Percentiles rank a stretch among this genome's conserved stretches.
Evolutionary conservation across 768 basidiomycete species (phyloP).

Genomic region (Lentinula edodes): DNA sequence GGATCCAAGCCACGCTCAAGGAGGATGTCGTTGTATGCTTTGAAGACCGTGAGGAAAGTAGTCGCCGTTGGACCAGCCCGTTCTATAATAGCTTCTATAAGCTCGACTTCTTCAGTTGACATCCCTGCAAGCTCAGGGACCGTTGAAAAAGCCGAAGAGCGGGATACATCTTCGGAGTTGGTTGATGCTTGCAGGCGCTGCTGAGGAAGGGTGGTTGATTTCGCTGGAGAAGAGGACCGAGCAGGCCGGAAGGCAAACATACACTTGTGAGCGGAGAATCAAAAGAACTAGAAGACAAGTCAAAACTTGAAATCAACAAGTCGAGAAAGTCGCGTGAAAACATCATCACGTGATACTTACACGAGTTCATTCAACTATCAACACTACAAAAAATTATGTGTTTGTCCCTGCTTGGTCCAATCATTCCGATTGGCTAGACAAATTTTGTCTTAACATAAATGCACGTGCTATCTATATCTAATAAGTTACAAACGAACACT

Average conservation of each 20-base stretch:
- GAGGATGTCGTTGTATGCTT: conserved; percentile 78
- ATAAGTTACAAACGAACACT: too few relatives aligned
- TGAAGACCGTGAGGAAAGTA: conserved; percentile 77
- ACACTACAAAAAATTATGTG: too few relatives aligned
- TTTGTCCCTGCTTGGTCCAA: too few relatives aligned
- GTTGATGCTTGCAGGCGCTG: conserved; percentile 11
- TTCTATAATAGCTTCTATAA: conserved; percentile 70
- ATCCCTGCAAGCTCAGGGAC: conserved; percentile 47
- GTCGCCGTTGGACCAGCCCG: conserved; percentile 65
- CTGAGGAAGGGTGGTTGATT: conserved; percentile 17
- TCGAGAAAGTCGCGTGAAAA: not conserved
- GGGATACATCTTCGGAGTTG: conserved; percentile 30
- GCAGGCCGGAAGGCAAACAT: conserved; percentile 45
- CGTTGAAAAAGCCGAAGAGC: conserved; percentile 32
- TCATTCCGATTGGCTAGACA: too few relatives aligned
- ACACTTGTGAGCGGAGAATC: not conserved
- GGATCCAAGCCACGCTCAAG: conserved; percentile 71
- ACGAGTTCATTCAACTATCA: too few relatives aligned
- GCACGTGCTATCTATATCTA: too few relatives aligned
- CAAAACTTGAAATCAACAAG: not conserved
- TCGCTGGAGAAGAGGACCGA: conserved; percentile 42
- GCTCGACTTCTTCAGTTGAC: conserved; percentile 51
- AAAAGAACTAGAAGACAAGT: not conserved
- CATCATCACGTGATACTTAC: not conserved
- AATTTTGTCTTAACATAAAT: too few relatives aligned